Evolutionary conservation across 176 grass and related monocot species (phyloP), one percentile per base, ranked within the genome.

Genomic region (Carex pumila): DNA sequence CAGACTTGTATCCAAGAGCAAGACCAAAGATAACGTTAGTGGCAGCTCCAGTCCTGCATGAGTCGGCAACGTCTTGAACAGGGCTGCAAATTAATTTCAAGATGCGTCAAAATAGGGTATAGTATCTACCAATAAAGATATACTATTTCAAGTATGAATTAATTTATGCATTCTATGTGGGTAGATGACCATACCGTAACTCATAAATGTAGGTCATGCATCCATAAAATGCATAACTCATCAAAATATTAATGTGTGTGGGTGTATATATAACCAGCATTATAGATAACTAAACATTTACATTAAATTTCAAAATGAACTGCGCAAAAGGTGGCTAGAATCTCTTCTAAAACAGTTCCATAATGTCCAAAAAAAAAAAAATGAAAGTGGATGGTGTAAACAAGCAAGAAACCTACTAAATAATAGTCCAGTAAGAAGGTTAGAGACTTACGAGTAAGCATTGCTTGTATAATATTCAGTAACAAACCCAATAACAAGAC

Each of bases 381-480:
- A 65, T 5, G 30, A 14, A 12, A 6, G 6, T 10, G 14, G n/a
- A 64, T 32, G 56, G 58, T 19, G n/a, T 29, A 52, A 63, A 21
- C 11, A 81, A 22, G 79, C 10, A 2, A 61, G 7, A 47, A 62
- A 29, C 10, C 59, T 21, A 43, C 31, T 21, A 62, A 30, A 34
- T 1, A 80, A 68, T 32, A 34, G 17, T 57, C 17, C 19, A 67
- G 22, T 36, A 32, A 73, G 19, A 52, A 39, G 17, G 10, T 54
- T 50, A 64, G 5, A 17, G 29, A 53, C 31, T 78, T 80, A 93
- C 94, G 91, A 87, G 89, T 93, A 97, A 12, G 94, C 91, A 68
- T 93, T 93, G 87, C 94, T 97, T 69, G 91, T 97, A 83, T 90
- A 97, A 83, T 97, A 97, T 72, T 97, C 91, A 18, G 94, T 97